phyloP scores from a whole-genome alignment of 306 rosid genomes.

The Hippophae tibetana region DNA sequence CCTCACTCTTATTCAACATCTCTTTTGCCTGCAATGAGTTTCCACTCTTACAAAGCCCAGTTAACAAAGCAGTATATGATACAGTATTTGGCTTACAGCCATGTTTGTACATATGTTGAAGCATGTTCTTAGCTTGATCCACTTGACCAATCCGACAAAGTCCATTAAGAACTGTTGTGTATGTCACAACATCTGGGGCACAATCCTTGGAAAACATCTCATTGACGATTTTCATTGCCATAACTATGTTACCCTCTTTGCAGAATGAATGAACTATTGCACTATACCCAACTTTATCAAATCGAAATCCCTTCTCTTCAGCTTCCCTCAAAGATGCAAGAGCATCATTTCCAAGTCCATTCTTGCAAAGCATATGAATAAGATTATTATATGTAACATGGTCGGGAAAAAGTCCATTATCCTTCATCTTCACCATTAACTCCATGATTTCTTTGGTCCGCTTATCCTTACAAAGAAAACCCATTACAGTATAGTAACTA shows the following conservation, averaged over 20 bases:
- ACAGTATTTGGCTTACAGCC: slow-evolving; percentile 78
- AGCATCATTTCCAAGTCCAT: slow-evolving; percentile 69
- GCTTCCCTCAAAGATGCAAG: slow-evolving; percentile 63
- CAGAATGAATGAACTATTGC: slow-evolving; percentile 75
- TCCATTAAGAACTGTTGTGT: slow-evolving; percentile 63
- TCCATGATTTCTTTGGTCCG: slow-evolving; percentile 47
- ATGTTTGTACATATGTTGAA: slow-evolving; percentile 75
- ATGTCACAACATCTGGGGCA: slow-evolving; percentile 80
- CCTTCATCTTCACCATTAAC: slow-evolving; percentile 30
- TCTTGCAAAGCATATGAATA: slow-evolving; percentile 61
- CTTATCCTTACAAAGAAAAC: slow-evolving; percentile 56
- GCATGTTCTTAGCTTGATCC: slow-evolving; percentile 79
- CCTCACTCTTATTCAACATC: slow-evolving; percentile 63
- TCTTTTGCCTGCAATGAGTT: slow-evolving; percentile 71
- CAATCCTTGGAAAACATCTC: slow-evolving; percentile 63
- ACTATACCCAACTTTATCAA: slow-evolving; percentile 80
- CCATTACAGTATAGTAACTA: slow-evolving; percentile 77
- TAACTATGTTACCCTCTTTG: slow-evolving; percentile 47
- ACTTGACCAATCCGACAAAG: slow-evolving; percentile 61
- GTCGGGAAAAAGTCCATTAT: slow-evolving; percentile 48
- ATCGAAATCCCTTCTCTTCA: slow-evolving; percentile 46
- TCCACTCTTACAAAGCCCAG: slow-evolving; percentile 74
- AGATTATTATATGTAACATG: slow-evolving; percentile 75
- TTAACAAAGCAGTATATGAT: slow-evolving; percentile 62
- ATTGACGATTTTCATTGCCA: slow-evolving; percentile 58